phyloP scores from a whole-genome alignment of 2,329 filamentous ascomycete genomes.

The Cercospora brassicicola region DNA sequence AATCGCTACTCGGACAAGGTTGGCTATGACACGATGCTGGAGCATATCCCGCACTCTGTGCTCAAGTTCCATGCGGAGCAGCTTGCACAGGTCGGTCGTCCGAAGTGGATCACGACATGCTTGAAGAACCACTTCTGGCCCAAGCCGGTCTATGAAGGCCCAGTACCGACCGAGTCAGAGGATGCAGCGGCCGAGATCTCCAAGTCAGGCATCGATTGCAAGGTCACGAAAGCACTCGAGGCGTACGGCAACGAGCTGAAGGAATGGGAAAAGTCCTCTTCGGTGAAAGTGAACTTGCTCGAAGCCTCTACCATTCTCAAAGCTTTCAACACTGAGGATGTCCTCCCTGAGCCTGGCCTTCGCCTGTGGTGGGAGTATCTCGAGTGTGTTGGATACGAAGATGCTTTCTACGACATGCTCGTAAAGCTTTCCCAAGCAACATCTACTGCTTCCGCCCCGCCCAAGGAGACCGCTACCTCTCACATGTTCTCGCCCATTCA shows the following conservation, averaged over 20 bases:
- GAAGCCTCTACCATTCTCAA: conserved; percentile 42
- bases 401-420: conserved; percentile 46
- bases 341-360: conserved; percentile 42
- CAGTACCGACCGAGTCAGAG: conserved; percentile 29
- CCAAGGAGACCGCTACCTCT: not conserved
- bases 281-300: conserved; percentile 40
- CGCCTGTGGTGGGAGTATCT: conserved; percentile 53
- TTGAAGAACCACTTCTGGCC: conserved; percentile 48
- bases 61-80: conserved; percentile 42
- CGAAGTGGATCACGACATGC: conserved; percentile 45
- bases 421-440: conserved; percentile 28
- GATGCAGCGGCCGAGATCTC: conserved; percentile 7
- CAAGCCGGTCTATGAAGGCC: conserved; percentile 44
- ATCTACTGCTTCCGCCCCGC: not conserved
- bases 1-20: conserved; percentile 48
- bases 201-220: conserved; percentile 24
- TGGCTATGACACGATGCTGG: conserved; percentile 44
- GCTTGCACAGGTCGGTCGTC: conserved; percentile 40
- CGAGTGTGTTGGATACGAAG: conserved; percentile 46
- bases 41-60: conserved; percentile 42
- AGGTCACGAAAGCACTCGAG: conserved; percentile 38
- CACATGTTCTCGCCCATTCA: not conserved
- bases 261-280: conserved; percentile 45
- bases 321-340: conserved; percentile 45
- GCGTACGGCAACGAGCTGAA: conserved; percentile 40